Conservation (phyloP, 2,329 filamentous ascomycete genomes). For the Verticillium klebahnii region DNA sequence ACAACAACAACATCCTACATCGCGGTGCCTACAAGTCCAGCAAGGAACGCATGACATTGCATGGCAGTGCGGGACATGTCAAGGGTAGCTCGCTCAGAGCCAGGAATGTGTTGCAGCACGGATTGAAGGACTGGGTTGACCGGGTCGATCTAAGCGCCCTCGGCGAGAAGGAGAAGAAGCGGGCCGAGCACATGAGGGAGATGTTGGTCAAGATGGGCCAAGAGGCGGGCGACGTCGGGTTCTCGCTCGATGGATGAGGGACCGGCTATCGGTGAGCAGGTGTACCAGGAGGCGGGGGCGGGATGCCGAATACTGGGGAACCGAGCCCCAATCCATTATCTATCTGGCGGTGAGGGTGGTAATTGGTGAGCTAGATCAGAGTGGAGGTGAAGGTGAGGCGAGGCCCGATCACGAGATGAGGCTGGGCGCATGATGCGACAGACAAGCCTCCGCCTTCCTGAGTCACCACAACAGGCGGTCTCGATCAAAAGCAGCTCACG, state of each 20-base stretch:
- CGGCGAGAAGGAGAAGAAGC: slow-evolving; percentile 33
- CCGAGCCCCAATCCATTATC: neutral
- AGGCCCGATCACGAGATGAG: neutral
- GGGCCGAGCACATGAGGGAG: slow-evolving; percentile 60
- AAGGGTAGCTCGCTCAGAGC: slow-evolving; percentile 52
- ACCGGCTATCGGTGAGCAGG: slow-evolving; percentile 1
- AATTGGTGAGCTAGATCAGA: neutral
- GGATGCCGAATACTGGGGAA: neutral
- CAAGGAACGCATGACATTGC: slow-evolving; percentile 64
- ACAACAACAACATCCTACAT: slow-evolving; percentile 85
- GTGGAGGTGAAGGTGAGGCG: neutral
- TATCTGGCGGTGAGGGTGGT: neutral
- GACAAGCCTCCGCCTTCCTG: neutral
- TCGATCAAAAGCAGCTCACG: neutral
- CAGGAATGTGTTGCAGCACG: slow-evolving; percentile 72
- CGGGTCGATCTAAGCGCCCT: slow-evolving; percentile 50
- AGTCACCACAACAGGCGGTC: neutral
- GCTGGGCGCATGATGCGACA: neutral
- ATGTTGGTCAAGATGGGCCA: slow-evolving; percentile 58
- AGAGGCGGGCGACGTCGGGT: slow-evolving; percentile 59
- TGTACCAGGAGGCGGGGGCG: neutral
- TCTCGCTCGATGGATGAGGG: slow-evolving; percentile 43
- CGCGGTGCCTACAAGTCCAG: slow-evolving; percentile 58
- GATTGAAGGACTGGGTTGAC: slow-evolving; percentile 62
- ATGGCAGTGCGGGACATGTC: slow-evolving; percentile 65